A percentile compares a stretch with the other conserved stretches of the same genome.
phyloP scores from a whole-genome alignment of 495 filamentous ascomycete genomes.

The Neohortaea acidophila region DNA sequence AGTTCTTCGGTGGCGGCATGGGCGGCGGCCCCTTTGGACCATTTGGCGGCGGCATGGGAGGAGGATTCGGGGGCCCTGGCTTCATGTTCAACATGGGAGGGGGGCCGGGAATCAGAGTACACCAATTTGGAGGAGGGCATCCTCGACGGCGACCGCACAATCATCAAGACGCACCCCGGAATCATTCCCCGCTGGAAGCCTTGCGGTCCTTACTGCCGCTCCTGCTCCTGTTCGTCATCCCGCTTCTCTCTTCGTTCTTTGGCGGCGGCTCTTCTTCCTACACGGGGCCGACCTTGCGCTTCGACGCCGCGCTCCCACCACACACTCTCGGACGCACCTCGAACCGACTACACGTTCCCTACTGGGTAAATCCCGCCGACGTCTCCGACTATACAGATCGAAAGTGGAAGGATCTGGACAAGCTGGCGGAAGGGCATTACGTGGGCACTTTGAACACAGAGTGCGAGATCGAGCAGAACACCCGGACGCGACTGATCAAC shows the following conservation, averaged over 20 bases:
- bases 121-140: slow-evolving; percentile 37
- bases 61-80: slow-evolving; percentile 52
- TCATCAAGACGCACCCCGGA: slow-evolving; percentile 17
- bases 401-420: slow-evolving; percentile 60
- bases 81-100: slow-evolving; percentile 81
- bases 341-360: slow-evolving; percentile 53
- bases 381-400: slow-evolving; percentile 48
- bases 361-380: slow-evolving; percentile 70
- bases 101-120: slow-evolving; percentile 34
- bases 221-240: slow-evolving; percentile 75
- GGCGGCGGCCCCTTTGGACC: slow-evolving; percentile 44
- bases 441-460: slow-evolving; percentile 46
- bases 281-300: slow-evolving; percentile 51
- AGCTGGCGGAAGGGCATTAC: slow-evolving; percentile 56
- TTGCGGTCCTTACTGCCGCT: slow-evolving; percentile 62
- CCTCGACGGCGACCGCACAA: slow-evolving; percentile 25
- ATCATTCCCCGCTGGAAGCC: slow-evolving; percentile 10
- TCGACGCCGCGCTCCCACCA: slow-evolving; percentile 45
- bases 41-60: slow-evolving; percentile 42
- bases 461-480: slow-evolving; percentile 54
- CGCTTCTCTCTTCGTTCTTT: slow-evolving; percentile 69
- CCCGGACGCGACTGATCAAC: slow-evolving; percentile 49
- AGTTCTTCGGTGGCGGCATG: slow-evolving; percentile 73
- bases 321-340: slow-evolving; percentile 61
- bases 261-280: slow-evolving; percentile 37